phyloP scores from a whole-genome alignment of 306 rosid species.

The Glycine soja region DNA sequence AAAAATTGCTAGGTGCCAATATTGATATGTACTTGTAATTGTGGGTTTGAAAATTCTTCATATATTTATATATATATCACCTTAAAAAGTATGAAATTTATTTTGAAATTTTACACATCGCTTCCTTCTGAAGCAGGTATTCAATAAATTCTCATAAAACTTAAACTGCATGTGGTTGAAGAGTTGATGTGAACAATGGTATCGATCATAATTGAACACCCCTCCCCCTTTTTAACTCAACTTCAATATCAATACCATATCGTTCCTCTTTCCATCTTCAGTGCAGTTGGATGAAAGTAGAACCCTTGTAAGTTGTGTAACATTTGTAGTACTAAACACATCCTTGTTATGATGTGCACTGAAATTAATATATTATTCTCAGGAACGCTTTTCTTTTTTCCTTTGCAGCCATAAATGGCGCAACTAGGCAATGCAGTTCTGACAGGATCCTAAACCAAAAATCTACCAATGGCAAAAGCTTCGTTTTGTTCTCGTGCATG shows the following conservation, averaged over 20 bases:
- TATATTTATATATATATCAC: too few species aligned
- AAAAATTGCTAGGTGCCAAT: background rate
- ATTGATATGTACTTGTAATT: background rate
- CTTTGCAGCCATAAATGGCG: constrained; percentile 50
- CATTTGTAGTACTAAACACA: background rate
- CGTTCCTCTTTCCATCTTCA: constrained; percentile 2
- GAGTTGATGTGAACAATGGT: constrained; percentile 24
- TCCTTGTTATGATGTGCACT: background rate
- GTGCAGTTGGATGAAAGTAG: constrained; percentile 10
- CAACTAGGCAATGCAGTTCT: constrained; percentile 33
- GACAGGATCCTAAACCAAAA: constrained; percentile 30
- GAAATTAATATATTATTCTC: constrained; percentile 13
- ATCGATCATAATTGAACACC: constrained; percentile 9
- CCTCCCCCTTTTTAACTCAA: background rate
- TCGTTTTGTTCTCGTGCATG: constrained; percentile 41
- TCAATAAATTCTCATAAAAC: constrained; percentile 1
- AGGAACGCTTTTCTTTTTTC: constrained; percentile 7
- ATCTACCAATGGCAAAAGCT: constrained; percentile 29
- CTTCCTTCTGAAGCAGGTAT: constrained; percentile 36
- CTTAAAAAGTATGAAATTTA: background rate
- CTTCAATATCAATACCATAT: constrained; percentile 13
- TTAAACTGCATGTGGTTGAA: background rate
- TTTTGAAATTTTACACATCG: constrained; percentile 13
- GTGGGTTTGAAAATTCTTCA: constrained; percentile 20
- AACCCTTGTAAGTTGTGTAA: constrained; percentile 18